Evolutionary conservation across 768 basidiomycete genomes (phyloP).

Genomic region (Mycena indigotica): DNA sequence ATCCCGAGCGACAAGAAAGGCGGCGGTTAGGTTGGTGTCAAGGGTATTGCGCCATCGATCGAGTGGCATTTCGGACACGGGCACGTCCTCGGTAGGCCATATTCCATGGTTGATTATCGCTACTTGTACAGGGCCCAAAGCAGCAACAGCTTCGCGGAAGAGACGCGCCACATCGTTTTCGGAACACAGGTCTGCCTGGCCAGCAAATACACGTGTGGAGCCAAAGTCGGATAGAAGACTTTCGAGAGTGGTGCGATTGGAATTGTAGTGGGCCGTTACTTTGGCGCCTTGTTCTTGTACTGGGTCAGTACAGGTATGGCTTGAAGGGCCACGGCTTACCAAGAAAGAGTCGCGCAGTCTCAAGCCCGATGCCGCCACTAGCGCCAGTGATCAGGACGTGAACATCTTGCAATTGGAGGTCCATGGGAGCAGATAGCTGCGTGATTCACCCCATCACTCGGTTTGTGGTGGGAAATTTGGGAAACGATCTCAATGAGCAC

Average conservation of each 20-base stretch:
- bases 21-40: slow-evolving; percentile 62
- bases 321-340: slow-evolving; percentile 38
- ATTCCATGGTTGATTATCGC: slow-evolving; percentile 65
- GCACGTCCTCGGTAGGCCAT: slow-evolving; percentile 46
- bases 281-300: slow-evolving; percentile 65
- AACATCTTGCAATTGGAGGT: slow-evolving; percentile 58
- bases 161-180: slow-evolving; percentile 56
- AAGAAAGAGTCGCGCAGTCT: slow-evolving; percentile 57
- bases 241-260: slow-evolving; percentile 45
- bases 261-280: slow-evolving; percentile 74
- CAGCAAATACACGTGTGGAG: slow-evolving; percentile 33
- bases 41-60: slow-evolving; percentile 66
- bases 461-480: too few relatives aligned
- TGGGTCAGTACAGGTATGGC: background rate
- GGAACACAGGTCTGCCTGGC: slow-evolving; percentile 60
- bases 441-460: background rate
- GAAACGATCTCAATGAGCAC: too few relatives aligned
- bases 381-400: slow-evolving; percentile 79
- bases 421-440: slow-evolving; percentile 33
- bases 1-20: slow-evolving; percentile 68
- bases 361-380: slow-evolving; percentile 75
- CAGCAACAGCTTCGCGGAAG: slow-evolving; percentile 44
- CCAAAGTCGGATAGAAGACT: slow-evolving; percentile 42
- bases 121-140: slow-evolving; percentile 58
- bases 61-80: slow-evolving; percentile 59